Evolutionary conservation across 73 alveolate species (phyloP), one percentile per base, ranked within the genome.

Genomic region (Paramecium sonneborni): DNA sequence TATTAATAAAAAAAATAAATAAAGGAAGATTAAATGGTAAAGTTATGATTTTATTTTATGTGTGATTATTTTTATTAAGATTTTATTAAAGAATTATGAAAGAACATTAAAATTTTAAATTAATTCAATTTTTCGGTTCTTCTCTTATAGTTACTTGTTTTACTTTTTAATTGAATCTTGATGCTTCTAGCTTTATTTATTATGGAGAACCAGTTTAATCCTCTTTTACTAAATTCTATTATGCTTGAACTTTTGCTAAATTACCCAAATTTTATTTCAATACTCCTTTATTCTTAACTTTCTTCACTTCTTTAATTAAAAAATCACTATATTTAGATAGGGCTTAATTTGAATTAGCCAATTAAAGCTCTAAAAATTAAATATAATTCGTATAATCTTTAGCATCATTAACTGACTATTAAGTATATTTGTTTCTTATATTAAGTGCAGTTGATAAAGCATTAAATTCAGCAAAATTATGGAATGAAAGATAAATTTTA

Each of bases 401-500:
- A 9, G 55, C 37, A 37, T 74, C 87, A 10, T 24, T 74, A 35
- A 74, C 57, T 30, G 87, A 74, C 34, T 74, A 74, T 74, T 74
- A 38, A 32, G 87, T 74, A 38, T 35, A 74, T 37, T 74, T 74
- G 2, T 74, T 30, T n/a, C 87, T 74, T 34, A 74, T 30, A 6
- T 74, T 21, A 32, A 74, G 58, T 32, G 87, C 87, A 14, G 87
- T 74, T 12, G 56, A 28, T 74, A 74, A 74, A 12, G 87, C 87
- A 74, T 74, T 74, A 35, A 35, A 74, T 74, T 74, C 87, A n/a
- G 87, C 56, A 34, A 74, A 74, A 18, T 74, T 74, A 37, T 74
- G 87, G 34, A 30, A 74, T 20, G 46, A 30, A 30, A 35, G 57
- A 74, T 74, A 74, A 15, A 74, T 74, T n/a, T 74, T 74, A 5